Conservation (phyloP, 129 eudicot genomes). For the Scalesia atractyloides region DNA sequence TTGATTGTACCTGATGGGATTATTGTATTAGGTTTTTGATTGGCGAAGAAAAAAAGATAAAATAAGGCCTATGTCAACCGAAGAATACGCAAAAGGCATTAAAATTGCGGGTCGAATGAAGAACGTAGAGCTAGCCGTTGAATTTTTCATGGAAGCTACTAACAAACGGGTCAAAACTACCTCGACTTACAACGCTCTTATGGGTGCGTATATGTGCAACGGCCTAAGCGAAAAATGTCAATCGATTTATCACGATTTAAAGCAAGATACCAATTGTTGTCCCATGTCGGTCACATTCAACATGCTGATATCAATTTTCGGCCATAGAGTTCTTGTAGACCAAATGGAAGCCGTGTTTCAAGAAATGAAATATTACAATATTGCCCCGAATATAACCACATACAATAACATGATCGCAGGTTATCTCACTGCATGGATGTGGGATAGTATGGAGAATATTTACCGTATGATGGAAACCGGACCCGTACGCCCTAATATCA, state of each 20-base stretch:
- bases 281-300: conserved; percentile 76
- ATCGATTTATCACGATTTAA: conserved; percentile 58
- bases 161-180: conserved; percentile 40
- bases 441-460: conserved; percentile 84
- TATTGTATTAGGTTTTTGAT: conserved; percentile 53
- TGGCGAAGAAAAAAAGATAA: conserved; percentile 72
- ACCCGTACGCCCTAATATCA: conserved; percentile 51
- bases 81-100: conserved; percentile 81
- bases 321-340: conserved; percentile 60
- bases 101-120: conserved; percentile 61
- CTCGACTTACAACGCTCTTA: conserved; percentile 68
- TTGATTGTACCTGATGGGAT: no score
- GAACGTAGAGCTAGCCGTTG: conserved; percentile 65
- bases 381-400: conserved; percentile 52
- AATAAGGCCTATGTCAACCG: conserved; percentile 54
- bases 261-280: conserved; percentile 49
- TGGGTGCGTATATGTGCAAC: conserved; percentile 59
- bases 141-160: conserved; percentile 69
- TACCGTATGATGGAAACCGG: conserved; percentile 41
- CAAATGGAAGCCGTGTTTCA: conserved; percentile 61
- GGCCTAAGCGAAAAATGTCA: conserved; percentile 57
- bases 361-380: conserved; percentile 45
- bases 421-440: conserved; percentile 90
- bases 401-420: conserved; percentile 67
- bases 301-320: conserved; percentile 70